Conservation (phyloP, 164 flowering plant species). For the Pachysandra terminalis region DNA sequence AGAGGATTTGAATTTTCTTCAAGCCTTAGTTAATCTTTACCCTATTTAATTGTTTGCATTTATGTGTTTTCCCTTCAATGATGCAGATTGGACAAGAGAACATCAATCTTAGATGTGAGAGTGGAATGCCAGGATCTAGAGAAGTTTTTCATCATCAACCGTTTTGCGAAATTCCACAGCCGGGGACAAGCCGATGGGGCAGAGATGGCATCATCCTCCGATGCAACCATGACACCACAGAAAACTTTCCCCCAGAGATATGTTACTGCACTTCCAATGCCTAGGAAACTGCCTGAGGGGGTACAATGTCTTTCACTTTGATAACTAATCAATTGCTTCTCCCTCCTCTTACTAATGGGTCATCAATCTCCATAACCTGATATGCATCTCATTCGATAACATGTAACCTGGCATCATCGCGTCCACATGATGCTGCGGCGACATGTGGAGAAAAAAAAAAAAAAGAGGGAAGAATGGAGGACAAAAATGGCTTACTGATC, state of each 20-base stretch:
- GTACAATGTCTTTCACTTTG: slow-evolving; percentile 79
- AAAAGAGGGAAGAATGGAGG: slow-evolving; percentile 15
- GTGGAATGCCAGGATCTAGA: slow-evolving; percentile 74
- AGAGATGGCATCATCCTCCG: slow-evolving; percentile 40
- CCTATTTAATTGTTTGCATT: not conserved
- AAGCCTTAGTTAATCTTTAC: not conserved
- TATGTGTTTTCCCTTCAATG: slow-evolving; percentile 14
- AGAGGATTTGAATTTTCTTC: too few species aligned
- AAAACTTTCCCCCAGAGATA: slow-evolving; percentile 60
- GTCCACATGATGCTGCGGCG: not conserved
- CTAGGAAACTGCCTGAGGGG: slow-evolving; percentile 69
- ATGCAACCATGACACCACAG: slow-evolving; percentile 25
- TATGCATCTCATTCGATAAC: slow-evolving; percentile 16
- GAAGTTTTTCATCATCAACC: slow-evolving; percentile 63
- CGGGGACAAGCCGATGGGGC: slow-evolving; percentile 36
- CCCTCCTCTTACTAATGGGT: slow-evolving; percentile 15
- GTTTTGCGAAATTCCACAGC: slow-evolving; percentile 78
- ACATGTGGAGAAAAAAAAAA: too few species aligned
- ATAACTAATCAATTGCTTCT: slow-evolving; percentile 44
- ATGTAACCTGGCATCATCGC: not conserved
- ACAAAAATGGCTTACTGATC: slow-evolving; percentile 16
- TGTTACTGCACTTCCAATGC: slow-evolving; percentile 63
- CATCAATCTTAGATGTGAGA: slow-evolving; percentile 53
- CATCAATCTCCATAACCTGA: slow-evolving; percentile 21
- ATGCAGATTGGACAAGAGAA: slow-evolving; percentile 63